phyloP scores from a whole-genome alignment of 2,329 filamentous ascomycete genomes.

The Hypoxylon sp. region DNA sequence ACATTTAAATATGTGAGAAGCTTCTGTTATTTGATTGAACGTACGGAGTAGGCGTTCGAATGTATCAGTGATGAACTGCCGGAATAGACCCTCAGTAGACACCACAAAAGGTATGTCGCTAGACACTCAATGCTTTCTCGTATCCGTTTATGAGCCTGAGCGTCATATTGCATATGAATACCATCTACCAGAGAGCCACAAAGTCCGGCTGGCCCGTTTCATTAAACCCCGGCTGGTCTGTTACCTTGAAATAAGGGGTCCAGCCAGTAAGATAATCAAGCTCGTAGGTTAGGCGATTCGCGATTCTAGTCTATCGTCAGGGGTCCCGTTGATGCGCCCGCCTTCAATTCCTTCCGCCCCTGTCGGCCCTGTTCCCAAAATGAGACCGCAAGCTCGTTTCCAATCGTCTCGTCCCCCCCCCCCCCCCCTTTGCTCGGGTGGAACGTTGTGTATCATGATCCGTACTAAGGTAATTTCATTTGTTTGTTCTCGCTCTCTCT shows the following conservation, averaged over 20 bases:
- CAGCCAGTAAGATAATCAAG: background rate
- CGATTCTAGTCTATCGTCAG: constrained; percentile 26
- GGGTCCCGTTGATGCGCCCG: constrained; percentile 29
- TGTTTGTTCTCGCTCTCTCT: background rate
- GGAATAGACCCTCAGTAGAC: constrained; percentile 2
- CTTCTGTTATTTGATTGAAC: constrained; percentile 6
- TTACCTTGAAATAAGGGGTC: background rate
- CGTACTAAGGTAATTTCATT: background rate
- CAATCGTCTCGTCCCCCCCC: constrained; percentile 23
- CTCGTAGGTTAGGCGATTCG: background rate
- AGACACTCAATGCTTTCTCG: no score
- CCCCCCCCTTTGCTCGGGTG: constrained; percentile 16
- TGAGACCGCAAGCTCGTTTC: constrained; percentile 3
- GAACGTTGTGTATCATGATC: constrained; percentile 34
- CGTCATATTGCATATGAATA: no score
- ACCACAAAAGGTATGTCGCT: constrained; percentile 45
- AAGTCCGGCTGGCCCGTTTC: background rate
- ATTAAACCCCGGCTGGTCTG: background rate
- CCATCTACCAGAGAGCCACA: no score
- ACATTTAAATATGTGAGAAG: constrained; percentile 14
- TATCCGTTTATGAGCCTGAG: no score
- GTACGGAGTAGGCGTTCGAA: constrained; percentile 5
- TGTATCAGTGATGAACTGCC: constrained; percentile 13
- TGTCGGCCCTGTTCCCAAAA: background rate
- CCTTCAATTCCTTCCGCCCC: no score